Percentiles rank a stretch among this genome's conserved stretches.
Conservation (phyloP, 1,139 yeast species). For the Suhomyces anneliseae region DNA sequence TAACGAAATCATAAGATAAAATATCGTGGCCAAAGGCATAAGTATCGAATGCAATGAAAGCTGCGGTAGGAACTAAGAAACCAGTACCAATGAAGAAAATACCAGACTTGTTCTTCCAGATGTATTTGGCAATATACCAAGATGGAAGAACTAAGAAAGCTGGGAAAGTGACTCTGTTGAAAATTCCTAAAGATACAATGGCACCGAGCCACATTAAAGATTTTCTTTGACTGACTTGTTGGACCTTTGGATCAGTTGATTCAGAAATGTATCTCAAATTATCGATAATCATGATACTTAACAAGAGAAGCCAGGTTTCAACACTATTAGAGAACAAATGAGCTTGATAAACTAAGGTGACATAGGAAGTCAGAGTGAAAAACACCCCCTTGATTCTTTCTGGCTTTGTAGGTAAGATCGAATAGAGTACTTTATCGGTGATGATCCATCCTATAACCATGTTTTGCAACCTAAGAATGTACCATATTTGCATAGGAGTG, state of each 20-base stretch:
- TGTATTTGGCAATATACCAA: constrained; percentile 37
- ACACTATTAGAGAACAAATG: constrained; percentile 87
- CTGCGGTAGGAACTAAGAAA: constrained; percentile 31
- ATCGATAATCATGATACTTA: constrained; percentile 53
- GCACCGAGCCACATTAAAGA: constrained; percentile 48
- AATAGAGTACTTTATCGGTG: constrained; percentile 51
- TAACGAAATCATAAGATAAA: constrained; percentile 19
- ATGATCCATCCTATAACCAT: constrained; percentile 58
- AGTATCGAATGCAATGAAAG: constrained; percentile 53
- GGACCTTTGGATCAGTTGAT: constrained; percentile 9
- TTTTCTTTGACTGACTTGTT: constrained; percentile 8
- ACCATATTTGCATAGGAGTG: constrained; percentile 52
- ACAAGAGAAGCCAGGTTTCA: constrained; percentile 70
- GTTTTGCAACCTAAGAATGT: constrained; percentile 57
- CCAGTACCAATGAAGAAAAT: constrained; percentile 27
- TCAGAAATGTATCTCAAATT: constrained; percentile 38
- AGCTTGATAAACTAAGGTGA: constrained; percentile 77
- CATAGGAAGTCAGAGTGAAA: constrained; percentile 73
- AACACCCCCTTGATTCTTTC: constrained; percentile 65
- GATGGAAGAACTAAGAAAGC: constrained; percentile 71
- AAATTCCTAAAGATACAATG: constrained; percentile 63
- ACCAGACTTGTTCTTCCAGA: constrained; percentile 28
- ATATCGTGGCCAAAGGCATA: constrained; percentile 3
- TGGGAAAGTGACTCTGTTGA: constrained; percentile 82
- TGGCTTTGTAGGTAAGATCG: constrained; percentile 55